A percentile compares a stretch with the other conserved stretches of the same genome.
These are phyloP conservation scores for Tieghemostelium lacteum DNA, from an alignment of 78 protist species.

Conservation along the genomic window DNA sequence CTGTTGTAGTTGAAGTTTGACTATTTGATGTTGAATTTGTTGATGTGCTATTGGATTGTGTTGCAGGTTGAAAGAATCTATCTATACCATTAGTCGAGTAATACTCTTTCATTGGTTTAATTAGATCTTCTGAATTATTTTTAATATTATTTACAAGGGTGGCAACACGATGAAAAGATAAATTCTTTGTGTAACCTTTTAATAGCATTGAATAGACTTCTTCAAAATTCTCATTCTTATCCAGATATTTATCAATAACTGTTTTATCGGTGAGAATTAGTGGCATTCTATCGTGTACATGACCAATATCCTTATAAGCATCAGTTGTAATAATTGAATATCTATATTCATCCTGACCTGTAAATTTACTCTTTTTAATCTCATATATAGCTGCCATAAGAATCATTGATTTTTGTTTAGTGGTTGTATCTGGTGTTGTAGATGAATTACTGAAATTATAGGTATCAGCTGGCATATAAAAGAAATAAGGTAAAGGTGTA, in stretches of 20 bases:
- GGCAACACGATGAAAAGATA: constrained; percentile 16
- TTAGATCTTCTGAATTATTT: constrained; percentile 1
- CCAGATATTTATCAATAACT: background rate
- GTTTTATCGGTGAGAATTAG: background rate
- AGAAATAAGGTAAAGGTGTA: constrained; percentile 28
- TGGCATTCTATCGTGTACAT: constrained; percentile 38
- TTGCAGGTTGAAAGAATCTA: constrained; percentile 1
- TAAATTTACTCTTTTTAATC: background rate
- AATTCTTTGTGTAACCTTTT: background rate
- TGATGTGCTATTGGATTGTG: too few relatives aligned
- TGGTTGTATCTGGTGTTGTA: background rate
- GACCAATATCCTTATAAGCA: background rate
- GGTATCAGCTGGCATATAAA: background rate
- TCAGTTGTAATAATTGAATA: constrained; percentile 25
- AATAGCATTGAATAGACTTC: background rate
- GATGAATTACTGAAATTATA: background rate
- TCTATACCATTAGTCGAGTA: constrained; percentile 10
- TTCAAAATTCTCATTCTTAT: background rate
- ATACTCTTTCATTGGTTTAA: constrained; percentile 20
- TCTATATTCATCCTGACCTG: background rate
- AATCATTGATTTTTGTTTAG: background rate
- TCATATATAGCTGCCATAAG: constrained; percentile 43
- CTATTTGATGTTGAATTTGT: too few relatives aligned
- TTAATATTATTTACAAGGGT: constrained; percentile 17
- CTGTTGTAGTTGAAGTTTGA: too few relatives aligned